Base-by-base conservation (phyloP, 805 yeast genomes). In the Kazachstania bromeliacearum region DNA sequence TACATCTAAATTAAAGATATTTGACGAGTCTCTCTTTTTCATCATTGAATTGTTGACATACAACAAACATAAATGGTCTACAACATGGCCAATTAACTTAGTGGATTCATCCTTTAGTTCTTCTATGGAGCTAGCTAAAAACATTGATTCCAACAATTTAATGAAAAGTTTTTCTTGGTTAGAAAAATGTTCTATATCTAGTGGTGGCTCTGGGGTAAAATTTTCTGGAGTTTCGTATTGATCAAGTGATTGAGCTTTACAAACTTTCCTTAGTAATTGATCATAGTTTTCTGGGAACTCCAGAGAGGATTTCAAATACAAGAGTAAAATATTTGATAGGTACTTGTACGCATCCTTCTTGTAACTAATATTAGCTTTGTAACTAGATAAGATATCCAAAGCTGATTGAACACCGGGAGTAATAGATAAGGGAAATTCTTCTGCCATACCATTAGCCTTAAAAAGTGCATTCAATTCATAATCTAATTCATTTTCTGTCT, bases 391-490 rank as follows among this genome's bases (percentile, higher is more conserved):
- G 7, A 89, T 69, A 17, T 73, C 73, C 27, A 88, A 64, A 0
- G 96, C 96, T 3, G 89, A 73, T 26, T 74, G 70, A 4, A 89
- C 67, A 19, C 92, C 96, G 0, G 95, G 81, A 0, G 96, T 80
- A 18, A 92, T 67, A 0, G 92, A 78, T 21, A 92, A 67, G 1
- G 88, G 79, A 3, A 82, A 73, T 34, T 71, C 70, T 3, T 63
- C 66, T 0, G 64, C 53, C 33, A 85, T 57, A 1, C 95, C 95
- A 43, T 83, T 78, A 27, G 89, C 72, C 31, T 68, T 67, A 55
- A 89, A 75, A 35, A 75, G 56, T 0, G 89, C 87, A 13, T 74
- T 66, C 7, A 84, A 64, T 42, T 83, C 83, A 47, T 81, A 85
- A 39, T 79, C 79, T n/a, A 73, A 50, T 29, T 54, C 59, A 1